phyloP scores from a whole-genome alignment of 768 basidiomycete species.

The Lentinula lateritia region DNA sequence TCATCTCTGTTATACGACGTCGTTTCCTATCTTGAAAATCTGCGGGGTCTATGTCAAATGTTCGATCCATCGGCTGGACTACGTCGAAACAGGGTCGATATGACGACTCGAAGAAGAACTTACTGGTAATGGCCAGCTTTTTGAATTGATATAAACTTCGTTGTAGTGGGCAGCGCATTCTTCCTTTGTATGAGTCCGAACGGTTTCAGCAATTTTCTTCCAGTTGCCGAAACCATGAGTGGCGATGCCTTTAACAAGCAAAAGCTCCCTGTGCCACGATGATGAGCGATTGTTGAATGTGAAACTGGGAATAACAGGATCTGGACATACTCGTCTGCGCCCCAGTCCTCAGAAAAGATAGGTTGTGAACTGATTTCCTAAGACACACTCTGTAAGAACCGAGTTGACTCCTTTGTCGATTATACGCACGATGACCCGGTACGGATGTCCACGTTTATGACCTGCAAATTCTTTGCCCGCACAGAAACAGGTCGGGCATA shows the following conservation, averaged over 20 bases:
- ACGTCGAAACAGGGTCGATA: conserved; percentile 9
- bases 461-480: conserved; percentile 82
- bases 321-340: conserved; percentile 83
- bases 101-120: conserved; percentile 19
- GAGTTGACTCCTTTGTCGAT: neutral
- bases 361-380: conserved; percentile 96
- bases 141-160: conserved; percentile 71
- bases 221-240: conserved; percentile 92
- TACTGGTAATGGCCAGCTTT: conserved; percentile 78
- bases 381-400: conserved; percentile 7
- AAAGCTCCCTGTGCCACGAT: conserved; percentile 59
- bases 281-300: neutral
- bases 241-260: conserved; percentile 83
- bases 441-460: conserved; percentile 83
- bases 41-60: conserved; percentile 70
- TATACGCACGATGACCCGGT: conserved; percentile 78
- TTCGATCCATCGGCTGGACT: conserved; percentile 43
- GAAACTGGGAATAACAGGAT: neutral
- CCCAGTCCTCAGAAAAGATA: conserved; percentile 94
- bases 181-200: conserved; percentile 90
- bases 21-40: conserved; percentile 90
- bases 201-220: conserved; percentile 92
- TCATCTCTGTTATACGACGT: conserved; percentile 79
- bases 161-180: conserved; percentile 91
- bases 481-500: conserved; percentile 92